Conservation (phyloP, 2,329 filamentous ascomycete species). For the Phaeosphaeriaceae sp. region DNA sequence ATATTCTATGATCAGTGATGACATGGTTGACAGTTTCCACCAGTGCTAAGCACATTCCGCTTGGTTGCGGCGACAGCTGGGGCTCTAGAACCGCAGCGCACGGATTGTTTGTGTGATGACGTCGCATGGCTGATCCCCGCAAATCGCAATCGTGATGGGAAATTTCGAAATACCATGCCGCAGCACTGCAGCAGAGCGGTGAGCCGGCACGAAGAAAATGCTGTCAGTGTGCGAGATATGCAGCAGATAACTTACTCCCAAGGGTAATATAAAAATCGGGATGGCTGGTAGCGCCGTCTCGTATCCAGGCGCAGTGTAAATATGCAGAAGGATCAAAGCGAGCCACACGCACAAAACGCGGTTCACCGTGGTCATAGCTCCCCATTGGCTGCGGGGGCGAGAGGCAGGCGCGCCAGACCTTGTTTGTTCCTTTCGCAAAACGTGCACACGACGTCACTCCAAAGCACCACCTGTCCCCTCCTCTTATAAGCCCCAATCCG, state of each 20-base stretch:
- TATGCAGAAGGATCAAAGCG: slow-evolving; percentile 6
- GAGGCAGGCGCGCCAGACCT: slow-evolving; percentile 26
- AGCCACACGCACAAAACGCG: slow-evolving; percentile 26
- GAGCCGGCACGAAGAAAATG: background rate
- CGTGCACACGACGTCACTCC: slow-evolving; percentile 42
- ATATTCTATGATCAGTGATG: background rate
- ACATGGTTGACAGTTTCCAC: background rate
- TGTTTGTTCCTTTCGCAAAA: slow-evolving; percentile 26
- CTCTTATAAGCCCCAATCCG: slow-evolving; percentile 31
- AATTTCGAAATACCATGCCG: slow-evolving; percentile 36
- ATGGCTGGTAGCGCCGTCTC: background rate
- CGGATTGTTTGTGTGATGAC: slow-evolving; percentile 21
- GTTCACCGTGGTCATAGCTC: slow-evolving; percentile 14
- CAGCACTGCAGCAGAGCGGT: slow-evolving; percentile 1
- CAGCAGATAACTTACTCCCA: background rate
- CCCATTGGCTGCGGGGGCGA: slow-evolving; percentile 28
- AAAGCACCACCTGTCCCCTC: slow-evolving; percentile 28
- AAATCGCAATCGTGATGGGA: slow-evolving; percentile 32
- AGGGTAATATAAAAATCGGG: background rate
- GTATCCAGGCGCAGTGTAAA: background rate
- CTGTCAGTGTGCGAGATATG: background rate
- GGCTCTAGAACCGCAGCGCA: slow-evolving; percentile 23
- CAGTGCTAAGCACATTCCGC: background rate
- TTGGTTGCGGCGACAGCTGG: slow-evolving; percentile 1
- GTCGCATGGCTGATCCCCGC: slow-evolving; percentile 26